Conservation (phyloP, 768 basidiomycete species). For the Candolleomyces eurysporus region DNA sequence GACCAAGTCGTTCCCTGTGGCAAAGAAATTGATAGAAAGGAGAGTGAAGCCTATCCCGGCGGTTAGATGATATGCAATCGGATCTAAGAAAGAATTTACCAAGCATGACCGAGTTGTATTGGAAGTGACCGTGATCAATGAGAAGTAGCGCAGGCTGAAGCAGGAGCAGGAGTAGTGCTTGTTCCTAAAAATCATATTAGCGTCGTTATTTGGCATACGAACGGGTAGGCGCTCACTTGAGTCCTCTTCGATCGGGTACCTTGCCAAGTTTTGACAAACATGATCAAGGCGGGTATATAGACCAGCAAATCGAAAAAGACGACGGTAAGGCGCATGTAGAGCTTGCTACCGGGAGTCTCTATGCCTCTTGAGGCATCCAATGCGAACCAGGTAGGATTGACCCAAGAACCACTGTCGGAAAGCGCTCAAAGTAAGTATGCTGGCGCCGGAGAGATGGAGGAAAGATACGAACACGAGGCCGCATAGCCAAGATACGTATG, state of each 20-base stretch:
- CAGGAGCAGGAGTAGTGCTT: conserved; percentile 67
- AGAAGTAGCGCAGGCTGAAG: conserved; percentile 83
- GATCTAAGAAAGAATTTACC: conserved; percentile 41
- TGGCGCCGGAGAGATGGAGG: background rate
- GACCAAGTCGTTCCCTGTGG: conserved; percentile 62
- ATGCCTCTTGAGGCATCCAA: conserved; percentile 68
- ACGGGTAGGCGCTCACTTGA: conserved; percentile 50
- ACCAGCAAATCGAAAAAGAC: conserved; percentile 64
- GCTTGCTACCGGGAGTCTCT: conserved; percentile 61
- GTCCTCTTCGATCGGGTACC: conserved; percentile 69
- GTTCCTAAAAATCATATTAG: conserved; percentile 41
- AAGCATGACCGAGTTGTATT: conserved; percentile 94
- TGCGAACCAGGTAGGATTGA: conserved; percentile 68
- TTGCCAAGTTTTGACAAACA: conserved; percentile 68
- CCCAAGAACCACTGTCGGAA: conserved; percentile 28
- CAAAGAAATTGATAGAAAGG: conserved; percentile 68
- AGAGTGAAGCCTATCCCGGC: conserved; percentile 59
- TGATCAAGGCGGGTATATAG: conserved; percentile 71
- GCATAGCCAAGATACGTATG: conserved; percentile 84
- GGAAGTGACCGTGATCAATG: conserved; percentile 92
- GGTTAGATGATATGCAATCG: conserved; percentile 1
- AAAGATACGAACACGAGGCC: conserved; percentile 60
- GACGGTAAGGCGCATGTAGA: conserved; percentile 82
- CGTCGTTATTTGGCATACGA: background rate
- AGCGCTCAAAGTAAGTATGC: background rate